These are phyloP conservation scores for Trichoderma koningiopsis DNA, from an alignment of 2,329 filamentous ascomycete species.

Conservation along the genomic window DNA sequence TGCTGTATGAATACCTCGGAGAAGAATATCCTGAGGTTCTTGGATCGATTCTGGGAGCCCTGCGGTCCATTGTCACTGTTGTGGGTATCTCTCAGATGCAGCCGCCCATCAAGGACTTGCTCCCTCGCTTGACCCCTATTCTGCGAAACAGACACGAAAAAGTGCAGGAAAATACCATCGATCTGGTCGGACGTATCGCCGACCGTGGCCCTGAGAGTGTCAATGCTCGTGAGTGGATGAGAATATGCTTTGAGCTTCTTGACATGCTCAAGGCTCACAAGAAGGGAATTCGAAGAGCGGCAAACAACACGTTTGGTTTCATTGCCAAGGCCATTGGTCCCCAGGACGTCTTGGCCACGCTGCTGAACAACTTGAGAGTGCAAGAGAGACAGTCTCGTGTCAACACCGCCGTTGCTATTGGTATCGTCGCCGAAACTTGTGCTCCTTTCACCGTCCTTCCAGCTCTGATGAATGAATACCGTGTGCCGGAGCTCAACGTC, in stretches of 20 bases:
- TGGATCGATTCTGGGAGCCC: slow-evolving; percentile 90
- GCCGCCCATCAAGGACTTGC: slow-evolving; percentile 92
- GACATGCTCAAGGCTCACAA: slow-evolving; percentile 99
- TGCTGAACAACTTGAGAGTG: slow-evolving; percentile 94
- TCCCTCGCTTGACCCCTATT: slow-evolving; percentile 95
- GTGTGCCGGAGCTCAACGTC: slow-evolving; percentile 96
- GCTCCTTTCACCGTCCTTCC: slow-evolving; percentile 98
- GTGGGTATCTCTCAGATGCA: slow-evolving; percentile 99
- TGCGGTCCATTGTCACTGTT: slow-evolving; percentile 95
- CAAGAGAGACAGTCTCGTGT: slow-evolving; percentile 98
- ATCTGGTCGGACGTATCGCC: slow-evolving; percentile 95
- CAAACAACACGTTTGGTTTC: slow-evolving; percentile 99
- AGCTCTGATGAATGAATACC: slow-evolving; percentile 98
- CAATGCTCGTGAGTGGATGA: slow-evolving; percentile 98
- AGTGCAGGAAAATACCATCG: slow-evolving; percentile 98
- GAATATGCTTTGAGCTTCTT: slow-evolving; percentile 97
- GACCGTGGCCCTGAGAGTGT: slow-evolving; percentile 96
- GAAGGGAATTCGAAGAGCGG: slow-evolving; percentile 95
- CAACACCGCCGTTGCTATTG: slow-evolving; percentile 97
- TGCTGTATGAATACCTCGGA: slow-evolving; percentile 96
- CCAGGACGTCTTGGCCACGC: slow-evolving; percentile 91
- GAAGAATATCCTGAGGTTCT: slow-evolving; percentile 98
- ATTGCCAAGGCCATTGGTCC: slow-evolving; percentile 99
- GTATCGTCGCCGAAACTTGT: slow-evolving; percentile 97
- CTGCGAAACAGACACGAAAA: slow-evolving; percentile 98